Evolutionary conservation across 1,284 basidiomycete genomes (phyloP).

Genomic region (Exobasidium cylindrosporum): DNA sequence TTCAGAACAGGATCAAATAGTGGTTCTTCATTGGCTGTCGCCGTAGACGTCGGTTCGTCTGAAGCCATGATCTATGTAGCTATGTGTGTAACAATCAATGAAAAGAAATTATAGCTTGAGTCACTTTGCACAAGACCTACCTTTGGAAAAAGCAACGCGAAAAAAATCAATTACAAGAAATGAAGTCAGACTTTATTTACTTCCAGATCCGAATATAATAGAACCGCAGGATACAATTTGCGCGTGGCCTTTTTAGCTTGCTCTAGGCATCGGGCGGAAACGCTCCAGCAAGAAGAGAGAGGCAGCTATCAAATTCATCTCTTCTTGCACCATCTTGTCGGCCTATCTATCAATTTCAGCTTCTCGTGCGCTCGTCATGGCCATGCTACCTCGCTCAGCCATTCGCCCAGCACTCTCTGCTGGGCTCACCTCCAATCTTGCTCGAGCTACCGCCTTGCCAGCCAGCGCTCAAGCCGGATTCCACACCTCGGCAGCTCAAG

Average conservation of each 20-base stretch:
- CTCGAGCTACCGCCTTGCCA: slow-evolving; percentile 27
- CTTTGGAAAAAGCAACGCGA: neutral
- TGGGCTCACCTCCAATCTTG: slow-evolving; percentile 29
- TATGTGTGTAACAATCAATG: neutral
- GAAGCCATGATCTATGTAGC: slow-evolving; percentile 3
- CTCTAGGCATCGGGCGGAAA: neutral
- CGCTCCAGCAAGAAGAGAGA: neutral
- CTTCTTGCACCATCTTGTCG: too few relatives aligned
- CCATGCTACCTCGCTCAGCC: slow-evolving; percentile 44
- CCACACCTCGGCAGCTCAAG: slow-evolving; percentile 65
- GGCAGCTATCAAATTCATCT: too few relatives aligned
- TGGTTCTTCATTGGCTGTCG: slow-evolving; percentile 60
- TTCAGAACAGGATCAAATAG: slow-evolving; percentile 77
- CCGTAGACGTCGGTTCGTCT: neutral
- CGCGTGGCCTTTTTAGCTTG: neutral
- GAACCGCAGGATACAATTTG: neutral
- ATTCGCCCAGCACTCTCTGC: slow-evolving; percentile 32
- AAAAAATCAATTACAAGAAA: neutral
- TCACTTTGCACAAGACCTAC: too few relatives aligned
- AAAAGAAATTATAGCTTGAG: too few relatives aligned
- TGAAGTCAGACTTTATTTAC: too few relatives aligned
- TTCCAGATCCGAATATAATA: too few relatives aligned
- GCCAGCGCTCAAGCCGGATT: slow-evolving; percentile 34
- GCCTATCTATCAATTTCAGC: too few relatives aligned
- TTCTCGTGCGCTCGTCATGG: slow-evolving; percentile 28